A percentile compares a stretch with the other conserved stretches of the same genome.
Evolutionary conservation across 73 alveolate genomes (phyloP).

Genomic region (Diophrys appendiculata): DNA sequence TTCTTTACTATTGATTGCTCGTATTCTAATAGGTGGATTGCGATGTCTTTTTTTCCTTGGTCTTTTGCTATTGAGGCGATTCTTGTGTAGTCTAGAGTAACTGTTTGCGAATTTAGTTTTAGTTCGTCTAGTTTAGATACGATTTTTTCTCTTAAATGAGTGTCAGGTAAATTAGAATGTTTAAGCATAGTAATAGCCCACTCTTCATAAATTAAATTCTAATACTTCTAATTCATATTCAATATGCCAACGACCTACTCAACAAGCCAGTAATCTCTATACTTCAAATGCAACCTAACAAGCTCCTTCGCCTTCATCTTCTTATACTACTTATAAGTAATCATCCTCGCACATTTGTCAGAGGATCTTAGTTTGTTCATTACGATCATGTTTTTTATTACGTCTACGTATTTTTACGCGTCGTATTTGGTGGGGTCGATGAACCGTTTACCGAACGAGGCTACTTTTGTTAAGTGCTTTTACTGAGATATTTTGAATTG

Average conservation of each 20-base stretch:
- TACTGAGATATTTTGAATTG: constrained; percentile 33
- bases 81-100: constrained; percentile 61
- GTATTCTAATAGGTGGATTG: constrained; percentile 31
- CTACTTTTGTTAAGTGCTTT: constrained; percentile 52
- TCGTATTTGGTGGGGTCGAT: constrained; percentile 39
- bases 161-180: constrained; percentile 14
- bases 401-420: constrained; percentile 53
- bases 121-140: constrained; percentile 33
- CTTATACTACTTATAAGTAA: constrained; percentile 63
- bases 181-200: constrained; percentile 62
- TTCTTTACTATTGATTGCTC: constrained; percentile 62
- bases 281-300: constrained; percentile 46
- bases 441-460: constrained; percentile 60
- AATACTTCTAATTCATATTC: constrained; percentile 44
- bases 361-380: constrained; percentile 54
- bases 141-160: constrained; percentile 18
- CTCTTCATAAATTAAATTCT: constrained; percentile 57
- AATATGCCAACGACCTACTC: constrained; percentile 20
- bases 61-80: constrained; percentile 63
- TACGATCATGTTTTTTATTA: constrained; percentile 42
- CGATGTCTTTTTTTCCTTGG: constrained; percentile 35
- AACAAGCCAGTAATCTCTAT: constrained; percentile 58
- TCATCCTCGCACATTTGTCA: constrained; percentile 54
- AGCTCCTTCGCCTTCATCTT: constrained; percentile 46
- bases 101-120: not conserved